Conservation (phyloP, 2,329 filamentous ascomycete genomes). For the Beauveria varroae region DNA sequence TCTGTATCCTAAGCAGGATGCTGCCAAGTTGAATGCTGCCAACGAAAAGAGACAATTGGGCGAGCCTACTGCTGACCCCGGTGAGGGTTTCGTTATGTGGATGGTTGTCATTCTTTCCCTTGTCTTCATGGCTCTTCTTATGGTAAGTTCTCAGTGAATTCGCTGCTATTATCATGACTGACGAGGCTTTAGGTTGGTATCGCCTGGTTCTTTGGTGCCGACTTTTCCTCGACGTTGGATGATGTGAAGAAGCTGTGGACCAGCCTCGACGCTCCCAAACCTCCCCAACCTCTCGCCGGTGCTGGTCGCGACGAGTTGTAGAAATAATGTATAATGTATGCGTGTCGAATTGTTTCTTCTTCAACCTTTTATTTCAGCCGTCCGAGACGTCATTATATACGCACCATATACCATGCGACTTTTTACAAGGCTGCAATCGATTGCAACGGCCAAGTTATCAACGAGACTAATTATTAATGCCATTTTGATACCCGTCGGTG, state of each 20-base stretch:
- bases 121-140: constrained; percentile 60
- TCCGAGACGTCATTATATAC: not conserved
- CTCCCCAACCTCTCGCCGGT: constrained; percentile 18
- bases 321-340: not conserved
- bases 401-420: not conserved
- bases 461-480: constrained; percentile 11
- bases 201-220: constrained; percentile 74
- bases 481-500: not conserved
- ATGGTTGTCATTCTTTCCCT: constrained; percentile 61
- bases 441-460: not conserved
- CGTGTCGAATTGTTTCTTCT: constrained; percentile 3
- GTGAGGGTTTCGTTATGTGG: constrained; percentile 60
- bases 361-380: not conserved
- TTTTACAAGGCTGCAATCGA: not conserved
- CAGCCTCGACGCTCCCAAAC: constrained; percentile 14
- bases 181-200: constrained; percentile 52
- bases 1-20: constrained; percentile 79
- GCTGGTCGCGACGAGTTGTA: constrained; percentile 30
- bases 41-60: constrained; percentile 30
- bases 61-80: constrained; percentile 41
- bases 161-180: not conserved
- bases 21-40: constrained; percentile 46
- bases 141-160: constrained; percentile 54
- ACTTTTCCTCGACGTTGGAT: constrained; percentile 54
- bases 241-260: constrained; percentile 17